Conservation (phyloP, 176 grass and related monocot genomes). For the Poa annua region DNA sequence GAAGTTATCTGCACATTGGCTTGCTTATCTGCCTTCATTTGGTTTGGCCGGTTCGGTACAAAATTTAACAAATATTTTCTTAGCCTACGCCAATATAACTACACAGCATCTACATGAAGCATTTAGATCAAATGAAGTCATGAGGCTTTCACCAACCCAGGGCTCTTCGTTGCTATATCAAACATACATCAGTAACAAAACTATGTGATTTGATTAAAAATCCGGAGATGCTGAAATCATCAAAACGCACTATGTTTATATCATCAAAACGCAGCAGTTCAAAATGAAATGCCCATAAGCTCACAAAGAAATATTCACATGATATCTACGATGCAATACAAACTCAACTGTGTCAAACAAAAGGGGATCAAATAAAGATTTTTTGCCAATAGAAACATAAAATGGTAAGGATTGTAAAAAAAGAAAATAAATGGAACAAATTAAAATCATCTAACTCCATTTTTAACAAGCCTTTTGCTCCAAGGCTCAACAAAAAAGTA, state of each 20-base stretch:
- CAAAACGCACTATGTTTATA: not conserved
- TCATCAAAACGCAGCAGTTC: not conserved
- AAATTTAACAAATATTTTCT: not conserved
- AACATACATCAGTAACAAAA: not conserved
- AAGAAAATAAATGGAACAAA: not conserved
- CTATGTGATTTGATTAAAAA: not conserved
- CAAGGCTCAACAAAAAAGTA: not conserved
- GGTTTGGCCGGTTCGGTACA: constrained; percentile 6
- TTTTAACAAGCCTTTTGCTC: not conserved
- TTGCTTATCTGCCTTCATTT: not conserved
- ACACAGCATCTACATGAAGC: too few relatives aligned
- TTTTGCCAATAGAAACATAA: not conserved
- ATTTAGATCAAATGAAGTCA: too few relatives aligned
- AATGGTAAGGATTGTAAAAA: not conserved
- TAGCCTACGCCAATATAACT: not conserved
- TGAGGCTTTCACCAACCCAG: too few relatives aligned
- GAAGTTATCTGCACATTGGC: not conserved
- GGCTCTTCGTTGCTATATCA: not conserved
- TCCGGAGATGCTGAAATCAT: not conserved
- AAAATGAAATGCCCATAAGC: not conserved
- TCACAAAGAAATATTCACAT: not conserved
- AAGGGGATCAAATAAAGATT: not conserved
- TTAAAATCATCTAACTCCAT: not conserved
- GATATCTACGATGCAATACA: not conserved
- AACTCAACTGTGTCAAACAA: not conserved